Evolutionary conservation across 306 rosid species (phyloP), one percentile per base, ranked within the genome.

Genomic region (Cyamopsis tetragonoloba): DNA sequence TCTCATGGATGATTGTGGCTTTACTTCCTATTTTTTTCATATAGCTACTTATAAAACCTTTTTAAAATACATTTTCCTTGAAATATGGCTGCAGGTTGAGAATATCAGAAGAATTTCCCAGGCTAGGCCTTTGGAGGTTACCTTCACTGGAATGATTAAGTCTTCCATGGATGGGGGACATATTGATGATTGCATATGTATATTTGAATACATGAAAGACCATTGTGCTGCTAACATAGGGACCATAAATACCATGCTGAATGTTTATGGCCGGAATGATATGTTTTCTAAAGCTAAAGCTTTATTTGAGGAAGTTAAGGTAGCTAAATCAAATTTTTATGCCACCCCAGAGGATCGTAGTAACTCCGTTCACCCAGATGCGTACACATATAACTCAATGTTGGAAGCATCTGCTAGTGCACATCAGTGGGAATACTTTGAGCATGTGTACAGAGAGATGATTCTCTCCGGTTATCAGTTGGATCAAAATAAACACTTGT

Each of bases 391-490:
- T 66, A 73, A 68, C 70, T 54, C 85, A 17, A 86, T 93, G 83
- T 84, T 89, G 72, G 89, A 88, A 81, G 89, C 88, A 28, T 87
- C 96, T 26, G 88, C 96, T 32, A 72, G 83, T 42, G 86, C 97
- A 44, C 86, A 76, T 42, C 98, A 88, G 61, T 93, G 98, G 98
- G 98, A 93, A 78, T 93, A 93, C 78, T 93, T 93, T 70, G 98
- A 92, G 84, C 86, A 76, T 71, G 88, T 87, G 48, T 92, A 89
- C 76, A 86, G 81, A 72, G 96, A 89, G 80, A 89, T 92, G 96
- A 73, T 82, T 71, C 77, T 89, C 26, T 76, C 88, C 1, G 89
- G 93, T 41, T 86, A 72, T 80, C 84, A 75, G 68, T 77, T 89
- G 47, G 87, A 92, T 82, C 96, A 89, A 75, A 78, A 54, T 74